A percentile compares a stretch with the other conserved stretches of the same genome.
phyloP scores from a whole-genome alignment of 352 stramenopile species.

The Hyaloperonospora brassicae region DNA sequence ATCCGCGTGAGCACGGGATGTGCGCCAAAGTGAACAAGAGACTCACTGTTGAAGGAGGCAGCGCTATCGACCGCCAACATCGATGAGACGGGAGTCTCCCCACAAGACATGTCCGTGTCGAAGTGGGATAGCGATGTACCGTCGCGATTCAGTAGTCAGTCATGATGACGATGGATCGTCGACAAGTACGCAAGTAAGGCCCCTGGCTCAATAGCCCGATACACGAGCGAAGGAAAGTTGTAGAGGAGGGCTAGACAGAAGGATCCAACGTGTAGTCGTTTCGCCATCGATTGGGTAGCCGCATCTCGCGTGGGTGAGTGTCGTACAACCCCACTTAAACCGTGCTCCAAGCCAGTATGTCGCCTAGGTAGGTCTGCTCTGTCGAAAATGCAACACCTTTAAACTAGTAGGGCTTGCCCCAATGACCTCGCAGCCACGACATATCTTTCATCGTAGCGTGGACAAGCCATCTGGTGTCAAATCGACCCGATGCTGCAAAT shows the following conservation, averaged over 20 bases:
- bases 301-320: background rate
- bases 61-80: too few relatives aligned
- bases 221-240: background rate
- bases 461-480: too few relatives aligned
- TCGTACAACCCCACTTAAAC: background rate
- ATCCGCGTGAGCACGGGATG: too few relatives aligned
- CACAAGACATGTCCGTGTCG: background rate
- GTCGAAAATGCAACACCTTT: background rate
- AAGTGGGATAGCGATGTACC: background rate
- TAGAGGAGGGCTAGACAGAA: background rate
- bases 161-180: too few relatives aligned
- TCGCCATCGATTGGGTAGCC: background rate
- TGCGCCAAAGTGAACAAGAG: too few relatives aligned
- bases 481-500: too few relatives aligned
- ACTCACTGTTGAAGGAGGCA: too few relatives aligned
- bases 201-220: background rate
- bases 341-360: background rate
- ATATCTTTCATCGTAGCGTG: too few relatives aligned
- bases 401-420: too few relatives aligned
- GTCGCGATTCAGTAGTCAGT: background rate
- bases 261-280: background rate
- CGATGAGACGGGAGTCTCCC: background rate
- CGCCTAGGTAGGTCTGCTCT: background rate
- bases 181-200: too few relatives aligned
- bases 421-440: too few relatives aligned